phyloP scores from a whole-genome alignment of 2,329 filamentous ascomycete species.

The Beauveria sp. region DNA sequence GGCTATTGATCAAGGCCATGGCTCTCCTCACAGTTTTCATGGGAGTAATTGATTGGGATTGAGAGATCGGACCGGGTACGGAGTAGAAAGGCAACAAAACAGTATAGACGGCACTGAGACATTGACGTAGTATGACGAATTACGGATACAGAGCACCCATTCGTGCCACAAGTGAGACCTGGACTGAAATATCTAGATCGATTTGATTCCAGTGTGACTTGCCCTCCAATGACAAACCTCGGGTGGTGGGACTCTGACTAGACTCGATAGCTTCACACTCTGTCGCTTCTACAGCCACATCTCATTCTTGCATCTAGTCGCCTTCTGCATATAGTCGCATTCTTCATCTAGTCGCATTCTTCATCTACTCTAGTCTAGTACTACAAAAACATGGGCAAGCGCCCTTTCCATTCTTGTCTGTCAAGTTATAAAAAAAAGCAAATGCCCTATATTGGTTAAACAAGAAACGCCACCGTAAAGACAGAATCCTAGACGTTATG shows the following conservation, averaged over 20 bases:
- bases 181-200: too few species aligned
- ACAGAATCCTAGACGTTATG: neutral
- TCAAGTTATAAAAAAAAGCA: neutral
- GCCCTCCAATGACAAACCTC: too few species aligned
- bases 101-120: too few species aligned
- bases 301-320: too few species aligned
- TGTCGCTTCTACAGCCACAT: too few species aligned
- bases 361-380: conserved; percentile 5
- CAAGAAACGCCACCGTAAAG: neutral
- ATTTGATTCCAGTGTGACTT: too few species aligned
- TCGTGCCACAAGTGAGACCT: too few species aligned
- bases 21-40: neutral
- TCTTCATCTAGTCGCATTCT: neutral
- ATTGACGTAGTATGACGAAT: too few species aligned
- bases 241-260: too few species aligned
- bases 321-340: neutral
- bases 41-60: too few species aligned
- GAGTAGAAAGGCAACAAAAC: too few species aligned
- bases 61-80: neutral
- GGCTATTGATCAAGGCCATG: conserved; percentile 12
- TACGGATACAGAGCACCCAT: too few species aligned
- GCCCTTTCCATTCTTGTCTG: neutral
- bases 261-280: neutral
- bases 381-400: neutral
- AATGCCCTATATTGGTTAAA: neutral